A percentile compares a stretch with the other conserved stretches of the same genome.
phyloP scores from a whole-genome alignment of 148 eudicot genomes.

The Rhododendron vialii region DNA sequence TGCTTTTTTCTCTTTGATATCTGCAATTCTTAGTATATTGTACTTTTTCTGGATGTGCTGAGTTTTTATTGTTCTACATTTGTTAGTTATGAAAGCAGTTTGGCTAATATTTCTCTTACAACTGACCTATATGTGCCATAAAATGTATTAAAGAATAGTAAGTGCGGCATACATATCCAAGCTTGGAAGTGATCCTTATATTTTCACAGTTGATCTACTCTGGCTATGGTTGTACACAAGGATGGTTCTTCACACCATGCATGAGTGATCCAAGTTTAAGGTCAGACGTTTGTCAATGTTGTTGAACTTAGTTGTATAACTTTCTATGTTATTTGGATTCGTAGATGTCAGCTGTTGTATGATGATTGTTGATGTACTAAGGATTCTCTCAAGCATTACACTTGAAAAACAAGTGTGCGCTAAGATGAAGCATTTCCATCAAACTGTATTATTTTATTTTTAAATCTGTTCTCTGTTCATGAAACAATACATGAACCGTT shows the following conservation, averaged over 20 bases:
- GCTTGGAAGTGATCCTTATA: neutral
- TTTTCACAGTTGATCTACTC: conserved; percentile 70
- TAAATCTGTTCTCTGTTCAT: neutral
- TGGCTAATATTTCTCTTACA: neutral
- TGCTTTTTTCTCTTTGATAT: neutral
- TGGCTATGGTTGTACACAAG: conserved; percentile 86
- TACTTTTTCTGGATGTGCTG: neutral
- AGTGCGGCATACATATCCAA: neutral
- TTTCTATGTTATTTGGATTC: neutral
- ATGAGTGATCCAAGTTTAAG: conserved; percentile 76
- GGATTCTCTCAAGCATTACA: neutral
- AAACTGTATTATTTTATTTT: neutral
- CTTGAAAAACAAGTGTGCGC: neutral
- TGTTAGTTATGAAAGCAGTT: neutral
- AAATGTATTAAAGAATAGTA: neutral
- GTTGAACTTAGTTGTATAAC: neutral
- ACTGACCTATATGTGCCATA: neutral
- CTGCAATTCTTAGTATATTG: neutral
- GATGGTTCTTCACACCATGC: conserved; percentile 95
- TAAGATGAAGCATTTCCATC: neutral
- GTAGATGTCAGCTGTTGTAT: neutral
- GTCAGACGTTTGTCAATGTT: conserved; percentile 22
- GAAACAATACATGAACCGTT: neutral
- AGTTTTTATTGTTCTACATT: neutral
- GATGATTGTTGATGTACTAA: neutral